phyloP scores from a whole-genome alignment of 2,329 filamentous ascomycete species.

The Trichoderma afroharzianum region DNA sequence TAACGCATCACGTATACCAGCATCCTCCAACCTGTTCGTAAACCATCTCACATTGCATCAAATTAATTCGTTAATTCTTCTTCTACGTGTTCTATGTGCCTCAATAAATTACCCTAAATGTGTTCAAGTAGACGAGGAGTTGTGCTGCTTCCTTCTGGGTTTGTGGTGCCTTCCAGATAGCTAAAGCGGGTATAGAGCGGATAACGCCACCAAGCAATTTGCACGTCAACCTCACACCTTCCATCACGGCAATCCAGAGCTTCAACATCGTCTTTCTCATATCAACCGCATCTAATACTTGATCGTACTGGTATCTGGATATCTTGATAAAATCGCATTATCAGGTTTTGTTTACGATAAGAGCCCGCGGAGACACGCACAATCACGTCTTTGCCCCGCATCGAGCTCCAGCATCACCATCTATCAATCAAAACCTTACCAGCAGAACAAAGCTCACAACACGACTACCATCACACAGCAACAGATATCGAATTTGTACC shows the following conservation, averaged over 20 bases:
- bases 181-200: not conserved
- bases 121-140: not conserved
- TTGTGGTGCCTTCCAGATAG: not conserved
- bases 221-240: not conserved
- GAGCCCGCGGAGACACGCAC: not conserved
- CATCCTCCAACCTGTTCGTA: too few relatives aligned
- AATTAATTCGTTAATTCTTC: not conserved
- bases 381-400: not conserved
- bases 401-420: not conserved
- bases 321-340: not conserved
- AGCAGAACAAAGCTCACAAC: not conserved
- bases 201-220: slow-evolving; percentile 3
- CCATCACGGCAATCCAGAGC: not conserved
- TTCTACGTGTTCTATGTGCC: not conserved
- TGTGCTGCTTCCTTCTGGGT: too few relatives aligned
- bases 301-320: not conserved
- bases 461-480: not conserved
- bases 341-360: not conserved
- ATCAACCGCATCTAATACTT: not conserved
- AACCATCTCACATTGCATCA: not conserved
- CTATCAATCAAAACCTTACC: not conserved
- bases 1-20: too few relatives aligned
- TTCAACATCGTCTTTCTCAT: not conserved
- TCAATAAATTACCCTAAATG: not conserved
- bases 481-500: not conserved